phyloP scores from a whole-genome alignment of 2,329 filamentous ascomycete species.

The Pezicula neosporulosa region DNA sequence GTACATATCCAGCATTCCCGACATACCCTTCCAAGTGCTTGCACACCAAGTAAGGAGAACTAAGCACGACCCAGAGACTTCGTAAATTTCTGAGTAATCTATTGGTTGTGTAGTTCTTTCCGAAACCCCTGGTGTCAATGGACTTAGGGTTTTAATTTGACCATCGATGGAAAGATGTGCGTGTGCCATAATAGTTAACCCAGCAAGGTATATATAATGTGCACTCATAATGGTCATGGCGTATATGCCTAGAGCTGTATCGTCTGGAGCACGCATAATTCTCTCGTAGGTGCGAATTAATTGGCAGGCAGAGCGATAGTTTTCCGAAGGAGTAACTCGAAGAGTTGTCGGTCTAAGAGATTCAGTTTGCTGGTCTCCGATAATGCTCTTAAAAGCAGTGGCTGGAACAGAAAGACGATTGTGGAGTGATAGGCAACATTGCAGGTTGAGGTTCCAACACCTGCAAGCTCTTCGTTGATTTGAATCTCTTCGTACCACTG shows the following conservation, averaged over 20 bases:
- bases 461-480: neutral
- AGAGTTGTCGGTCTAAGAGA: neutral
- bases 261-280: neutral
- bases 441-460: neutral
- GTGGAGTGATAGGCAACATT: neutral
- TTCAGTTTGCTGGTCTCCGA: neutral
- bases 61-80: neutral
- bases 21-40: neutral
- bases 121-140: neutral
- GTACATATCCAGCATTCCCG: conserved; percentile 1
- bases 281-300: neutral
- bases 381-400: neutral
- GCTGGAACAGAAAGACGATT: neutral
- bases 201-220: neutral
- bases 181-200: neutral
- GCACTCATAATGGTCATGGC: neutral
- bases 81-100: neutral
- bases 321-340: neutral
- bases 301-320: neutral
- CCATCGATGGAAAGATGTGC: neutral
- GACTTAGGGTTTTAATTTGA: neutral
- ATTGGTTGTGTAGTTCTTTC: neutral
- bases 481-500: neutral
- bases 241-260: neutral
- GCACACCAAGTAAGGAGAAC: conserved; percentile 2